Evolutionary conservation across 306 rosid species (phyloP).

Genomic region (Gleditsia sinensis): DNA sequence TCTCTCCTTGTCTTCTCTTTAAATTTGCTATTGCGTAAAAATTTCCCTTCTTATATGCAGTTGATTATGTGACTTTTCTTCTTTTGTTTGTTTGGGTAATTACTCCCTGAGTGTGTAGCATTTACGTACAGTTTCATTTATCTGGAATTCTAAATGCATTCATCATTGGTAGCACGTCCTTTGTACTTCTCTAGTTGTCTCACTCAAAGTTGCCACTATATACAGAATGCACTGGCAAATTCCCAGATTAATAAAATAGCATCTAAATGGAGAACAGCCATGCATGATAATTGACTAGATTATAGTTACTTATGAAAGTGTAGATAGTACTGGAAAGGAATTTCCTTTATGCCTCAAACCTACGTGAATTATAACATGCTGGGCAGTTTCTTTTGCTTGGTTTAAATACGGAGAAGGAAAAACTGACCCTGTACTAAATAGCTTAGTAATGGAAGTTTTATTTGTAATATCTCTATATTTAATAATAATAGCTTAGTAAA

Average conservation of each 20-base stretch:
- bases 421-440: not conserved
- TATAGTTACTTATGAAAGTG: not conserved
- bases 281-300: not conserved
- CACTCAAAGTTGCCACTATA: not conserved
- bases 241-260: not conserved
- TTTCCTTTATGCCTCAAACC: slow-evolving; percentile 14
- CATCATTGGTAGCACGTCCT: not conserved
- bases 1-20: not conserved
- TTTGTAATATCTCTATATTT: slow-evolving; percentile 10
- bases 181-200: not conserved
- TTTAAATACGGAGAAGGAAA: not conserved
- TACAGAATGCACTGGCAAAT: not conserved
- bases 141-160: not conserved
- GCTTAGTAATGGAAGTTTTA: not conserved
- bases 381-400: not conserved
- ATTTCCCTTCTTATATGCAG: not conserved
- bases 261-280: not conserved
- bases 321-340: slow-evolving; percentile 1
- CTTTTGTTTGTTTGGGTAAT: not conserved
- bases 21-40: not conserved
- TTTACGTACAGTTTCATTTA: not conserved
- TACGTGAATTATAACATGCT: not conserved
- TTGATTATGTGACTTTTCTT: not conserved
- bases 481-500: not conserved
- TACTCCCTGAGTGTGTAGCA: not conserved